Conservation (phyloP, 2,329 filamentous ascomycete species). For the Thermoascus crustaceus region DNA sequence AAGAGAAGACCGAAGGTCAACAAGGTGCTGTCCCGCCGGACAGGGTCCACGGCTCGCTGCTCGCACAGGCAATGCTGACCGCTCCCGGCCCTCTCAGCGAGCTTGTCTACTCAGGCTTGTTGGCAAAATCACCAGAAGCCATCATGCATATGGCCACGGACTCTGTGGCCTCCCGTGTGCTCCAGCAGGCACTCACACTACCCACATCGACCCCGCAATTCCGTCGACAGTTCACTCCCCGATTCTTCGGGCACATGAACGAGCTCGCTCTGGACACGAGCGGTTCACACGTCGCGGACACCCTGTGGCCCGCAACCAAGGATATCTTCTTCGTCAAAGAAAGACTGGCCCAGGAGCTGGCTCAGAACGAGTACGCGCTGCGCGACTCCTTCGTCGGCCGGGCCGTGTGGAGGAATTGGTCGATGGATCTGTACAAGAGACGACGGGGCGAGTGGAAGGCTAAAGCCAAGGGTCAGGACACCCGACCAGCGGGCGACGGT, state of each 20-base stretch:
- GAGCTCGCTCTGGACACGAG: slow-evolving; percentile 53
- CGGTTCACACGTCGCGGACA: slow-evolving; percentile 61
- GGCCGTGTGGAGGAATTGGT: slow-evolving; percentile 67
- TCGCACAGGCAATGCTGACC: slow-evolving; percentile 70
- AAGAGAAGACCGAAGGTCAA: slow-evolving; percentile 34
- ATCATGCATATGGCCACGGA: slow-evolving; percentile 60
- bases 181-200: slow-evolving; percentile 55
- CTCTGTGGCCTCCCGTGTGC: slow-evolving; percentile 50
- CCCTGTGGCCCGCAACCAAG: slow-evolving; percentile 55
- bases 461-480: slow-evolving; percentile 47
- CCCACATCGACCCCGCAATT: slow-evolving; percentile 47
- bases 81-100: slow-evolving; percentile 61
- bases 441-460: slow-evolving; percentile 56
- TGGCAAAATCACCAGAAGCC: slow-evolving; percentile 48
- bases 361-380: slow-evolving; percentile 49
- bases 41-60: slow-evolving; percentile 73
- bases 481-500: slow-evolving; percentile 12
- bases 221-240: slow-evolving; percentile 55
- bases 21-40: slow-evolving; percentile 21
- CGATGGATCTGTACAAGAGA: slow-evolving; percentile 62
- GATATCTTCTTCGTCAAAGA: slow-evolving; percentile 61
- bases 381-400: slow-evolving; percentile 59
- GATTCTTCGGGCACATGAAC: slow-evolving; percentile 54
- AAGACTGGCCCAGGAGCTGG: slow-evolving; percentile 56
- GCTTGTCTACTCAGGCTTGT: slow-evolving; percentile 65